A percentile compares a stretch with the other conserved stretches of the same genome.
Conservation (phyloP, 73 alveolate genomes). For the Uronychia binucleata region DNA sequence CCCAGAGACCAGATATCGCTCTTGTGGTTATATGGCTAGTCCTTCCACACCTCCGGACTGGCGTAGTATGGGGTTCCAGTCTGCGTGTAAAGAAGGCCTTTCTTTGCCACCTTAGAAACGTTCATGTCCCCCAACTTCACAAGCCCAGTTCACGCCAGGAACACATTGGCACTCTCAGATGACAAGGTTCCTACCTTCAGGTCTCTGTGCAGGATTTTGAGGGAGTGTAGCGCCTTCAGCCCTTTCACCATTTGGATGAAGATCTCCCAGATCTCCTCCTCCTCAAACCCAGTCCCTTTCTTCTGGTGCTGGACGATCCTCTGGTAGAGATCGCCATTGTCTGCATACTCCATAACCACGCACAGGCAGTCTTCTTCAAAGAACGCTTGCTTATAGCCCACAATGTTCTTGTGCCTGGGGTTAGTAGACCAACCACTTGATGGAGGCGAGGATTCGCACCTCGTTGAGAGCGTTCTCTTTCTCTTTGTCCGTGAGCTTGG, state of each 20-base stretch:
- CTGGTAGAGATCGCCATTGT: conserved; percentile 80
- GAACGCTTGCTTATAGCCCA: conserved; percentile 78
- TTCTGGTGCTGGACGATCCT: conserved; percentile 61
- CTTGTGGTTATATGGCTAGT: conserved; percentile 78
- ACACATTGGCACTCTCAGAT: conserved; percentile 71
- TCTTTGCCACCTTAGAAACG: conserved; percentile 70
- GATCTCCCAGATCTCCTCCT: conserved; percentile 77
- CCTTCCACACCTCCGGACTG: conserved; percentile 86
- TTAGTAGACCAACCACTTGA: conserved; percentile 2
- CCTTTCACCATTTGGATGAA: conserved; percentile 68
- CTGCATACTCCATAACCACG: conserved; percentile 83
- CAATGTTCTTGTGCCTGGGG: conserved; percentile 38
- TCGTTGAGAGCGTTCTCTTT: conserved; percentile 74
- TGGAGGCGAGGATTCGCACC: conserved; percentile 65
- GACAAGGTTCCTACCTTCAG: conserved; percentile 31
- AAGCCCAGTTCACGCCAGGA: conserved; percentile 58
- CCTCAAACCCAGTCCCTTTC: conserved; percentile 51
- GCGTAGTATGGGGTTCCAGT: conserved; percentile 68
- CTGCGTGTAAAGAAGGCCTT: conserved; percentile 55
- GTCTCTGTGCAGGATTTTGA: conserved; percentile 74
- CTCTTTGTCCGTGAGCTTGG: conserved; percentile 60
- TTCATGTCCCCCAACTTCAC: conserved; percentile 83
- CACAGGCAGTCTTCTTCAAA: conserved; percentile 76
- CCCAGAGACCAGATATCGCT: conserved; percentile 95
- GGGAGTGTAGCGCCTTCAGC: conserved; percentile 67